A percentile compares a stretch with the other conserved stretches of the same genome.
Conservation (phyloP, 78 protist genomes). For the Cavenderia fasciculata region DNA sequence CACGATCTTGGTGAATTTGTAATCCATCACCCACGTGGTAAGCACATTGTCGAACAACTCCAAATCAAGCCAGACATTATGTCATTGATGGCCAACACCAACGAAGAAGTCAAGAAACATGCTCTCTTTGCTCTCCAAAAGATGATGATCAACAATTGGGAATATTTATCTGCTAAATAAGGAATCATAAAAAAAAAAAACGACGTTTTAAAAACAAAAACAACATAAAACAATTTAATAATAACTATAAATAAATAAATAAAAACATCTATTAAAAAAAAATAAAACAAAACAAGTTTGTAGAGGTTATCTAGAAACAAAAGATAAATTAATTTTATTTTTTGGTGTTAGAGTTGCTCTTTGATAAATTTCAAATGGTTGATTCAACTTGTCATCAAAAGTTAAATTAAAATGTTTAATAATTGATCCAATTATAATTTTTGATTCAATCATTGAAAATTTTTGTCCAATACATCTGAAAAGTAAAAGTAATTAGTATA, state of each 20-base stretch:
- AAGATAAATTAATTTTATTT: conserved; percentile 4
- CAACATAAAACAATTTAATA: no score
- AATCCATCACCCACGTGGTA: conserved; percentile 90
- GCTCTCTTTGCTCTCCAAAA: conserved; percentile 92
- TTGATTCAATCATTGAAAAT: conserved; percentile 24
- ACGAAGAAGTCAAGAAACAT: conserved; percentile 88
- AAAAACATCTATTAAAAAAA: no score
- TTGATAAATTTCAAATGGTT: conserved; percentile 53
- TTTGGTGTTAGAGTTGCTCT: conserved; percentile 66
- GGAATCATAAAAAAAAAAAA: neutral
- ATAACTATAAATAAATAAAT: no score
- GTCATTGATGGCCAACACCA: conserved; percentile 84
- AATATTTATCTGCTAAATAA: conserved; percentile 25
- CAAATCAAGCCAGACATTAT: conserved; percentile 84
- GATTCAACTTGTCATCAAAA: neutral
- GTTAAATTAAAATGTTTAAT: neutral
- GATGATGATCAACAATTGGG: conserved; percentile 91
- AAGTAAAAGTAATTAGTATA: no score
- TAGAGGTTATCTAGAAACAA: neutral
- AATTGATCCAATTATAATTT: conserved; percentile 26
- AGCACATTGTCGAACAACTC: conserved; percentile 44
- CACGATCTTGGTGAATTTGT: conserved; percentile 95
- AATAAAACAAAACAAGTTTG: no score
- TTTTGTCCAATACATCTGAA: conserved; percentile 38
- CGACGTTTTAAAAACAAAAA: neutral